Evolutionary conservation across 2,329 filamentous ascomycete species (phyloP).

Genomic region (Pseudogymnoascus sp.): DNA sequence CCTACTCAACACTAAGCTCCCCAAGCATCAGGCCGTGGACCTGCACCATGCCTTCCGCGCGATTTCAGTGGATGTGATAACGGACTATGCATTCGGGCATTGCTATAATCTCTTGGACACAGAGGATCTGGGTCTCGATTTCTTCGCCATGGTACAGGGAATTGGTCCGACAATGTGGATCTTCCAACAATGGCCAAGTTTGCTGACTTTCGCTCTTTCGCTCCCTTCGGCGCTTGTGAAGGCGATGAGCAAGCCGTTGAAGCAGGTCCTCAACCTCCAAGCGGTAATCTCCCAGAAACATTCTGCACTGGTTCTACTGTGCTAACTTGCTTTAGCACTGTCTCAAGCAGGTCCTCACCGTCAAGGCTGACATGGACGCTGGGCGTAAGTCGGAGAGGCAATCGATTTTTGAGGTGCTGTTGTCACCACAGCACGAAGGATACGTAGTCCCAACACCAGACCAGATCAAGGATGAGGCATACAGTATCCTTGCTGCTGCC

Average conservation of each 20-base stretch:
- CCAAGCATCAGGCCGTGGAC: slow-evolving; percentile 18
- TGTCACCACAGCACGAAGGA: neutral
- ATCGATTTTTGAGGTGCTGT: slow-evolving; percentile 2
- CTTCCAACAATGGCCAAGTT: slow-evolving; percentile 19
- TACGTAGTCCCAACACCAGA: neutral
- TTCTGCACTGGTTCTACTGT: slow-evolving; percentile 8
- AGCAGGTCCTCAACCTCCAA: slow-evolving; percentile 16
- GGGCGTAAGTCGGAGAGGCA: neutral
- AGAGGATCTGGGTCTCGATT: slow-evolving; percentile 20
- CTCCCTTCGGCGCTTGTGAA: slow-evolving; percentile 21
- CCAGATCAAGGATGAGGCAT: neutral
- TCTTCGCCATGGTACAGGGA: slow-evolving; percentile 22
- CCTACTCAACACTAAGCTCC: slow-evolving; percentile 12
- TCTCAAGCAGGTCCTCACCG: slow-evolving; percentile 6
- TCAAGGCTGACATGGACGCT: slow-evolving; percentile 15
- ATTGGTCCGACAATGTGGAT: slow-evolving; percentile 18
- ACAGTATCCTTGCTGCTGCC: slow-evolving; percentile 25
- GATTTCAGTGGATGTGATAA: slow-evolving; percentile 25
- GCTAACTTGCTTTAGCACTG: neutral
- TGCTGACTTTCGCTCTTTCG: slow-evolving; percentile 16
- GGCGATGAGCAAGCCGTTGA: slow-evolving; percentile 16
- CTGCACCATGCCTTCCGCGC: slow-evolving; percentile 23
- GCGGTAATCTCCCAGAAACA: slow-evolving; percentile 16
- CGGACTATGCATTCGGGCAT: slow-evolving; percentile 26
- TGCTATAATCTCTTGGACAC: slow-evolving; percentile 25